A percentile compares a stretch with the other conserved stretches of the same genome.
phyloP scores from a whole-genome alignment of 2,329 filamentous ascomycete genomes.

The Trichoderma breve region DNA sequence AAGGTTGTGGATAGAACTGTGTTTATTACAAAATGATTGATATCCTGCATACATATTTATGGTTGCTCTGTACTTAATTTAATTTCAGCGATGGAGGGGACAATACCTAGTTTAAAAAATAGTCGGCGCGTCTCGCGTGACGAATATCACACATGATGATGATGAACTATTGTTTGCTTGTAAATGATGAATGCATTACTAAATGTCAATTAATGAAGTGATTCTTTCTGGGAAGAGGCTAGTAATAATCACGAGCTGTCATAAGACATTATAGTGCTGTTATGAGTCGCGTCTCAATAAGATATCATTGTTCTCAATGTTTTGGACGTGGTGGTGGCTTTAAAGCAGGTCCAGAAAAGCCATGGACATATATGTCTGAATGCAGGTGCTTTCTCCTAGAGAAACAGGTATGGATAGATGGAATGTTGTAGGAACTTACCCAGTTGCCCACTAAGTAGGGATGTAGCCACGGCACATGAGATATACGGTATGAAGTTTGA shows the following conservation, averaged over 20 bases:
- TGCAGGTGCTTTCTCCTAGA: too few species aligned
- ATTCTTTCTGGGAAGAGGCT: background rate
- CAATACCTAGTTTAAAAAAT: background rate
- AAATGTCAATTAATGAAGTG: background rate
- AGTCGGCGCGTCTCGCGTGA: background rate
- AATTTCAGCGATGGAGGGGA: background rate
- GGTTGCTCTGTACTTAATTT: background rate
- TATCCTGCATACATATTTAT: constrained; percentile 1
- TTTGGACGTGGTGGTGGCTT: too few species aligned
- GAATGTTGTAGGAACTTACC: too few species aligned
- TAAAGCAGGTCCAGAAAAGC: too few species aligned
- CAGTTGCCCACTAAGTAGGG: too few species aligned
- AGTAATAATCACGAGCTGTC: background rate
- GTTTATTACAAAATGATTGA: background rate
- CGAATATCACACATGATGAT: background rate
- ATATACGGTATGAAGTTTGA: too few species aligned
- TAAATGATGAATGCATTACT: background rate
- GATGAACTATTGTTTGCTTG: background rate
- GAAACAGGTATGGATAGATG: too few species aligned
- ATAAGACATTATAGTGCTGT: background rate
- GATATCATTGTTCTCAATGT: too few species aligned
- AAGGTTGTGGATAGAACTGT: background rate
- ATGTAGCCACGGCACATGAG: too few species aligned
- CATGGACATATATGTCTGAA: too few species aligned
- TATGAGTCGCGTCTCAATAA: too few species aligned